These are phyloP conservation scores for Trichoderma sp. DNA, from an alignment of 2,329 filamentous ascomycete species.

Conservation along the genomic window DNA sequence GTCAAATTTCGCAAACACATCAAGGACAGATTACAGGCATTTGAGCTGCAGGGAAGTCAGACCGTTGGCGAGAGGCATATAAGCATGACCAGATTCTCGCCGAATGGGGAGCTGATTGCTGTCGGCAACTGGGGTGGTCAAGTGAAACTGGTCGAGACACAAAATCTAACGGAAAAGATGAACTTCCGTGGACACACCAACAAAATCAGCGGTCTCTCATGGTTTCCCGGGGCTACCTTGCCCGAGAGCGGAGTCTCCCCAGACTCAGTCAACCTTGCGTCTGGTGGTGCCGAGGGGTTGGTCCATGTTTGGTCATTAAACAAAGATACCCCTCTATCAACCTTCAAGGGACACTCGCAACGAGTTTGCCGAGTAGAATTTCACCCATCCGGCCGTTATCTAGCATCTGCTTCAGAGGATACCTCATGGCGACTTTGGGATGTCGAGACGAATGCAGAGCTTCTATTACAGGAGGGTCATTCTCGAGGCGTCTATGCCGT, in stretches of 20 bases:
- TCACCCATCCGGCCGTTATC: constrained; percentile 83
- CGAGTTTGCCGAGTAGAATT: constrained; percentile 92
- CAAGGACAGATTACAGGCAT: constrained; percentile 76
- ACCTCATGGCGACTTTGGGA: constrained; percentile 98
- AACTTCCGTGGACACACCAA: constrained; percentile 81
- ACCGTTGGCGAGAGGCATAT: constrained; percentile 87
- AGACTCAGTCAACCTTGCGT: constrained; percentile 78
- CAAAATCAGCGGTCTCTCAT: constrained; percentile 85
- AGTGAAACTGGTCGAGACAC: constrained; percentile 81
- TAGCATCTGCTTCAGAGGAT: constrained; percentile 92
- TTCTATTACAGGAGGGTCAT: constrained; percentile 90
- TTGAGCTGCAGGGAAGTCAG: constrained; percentile 91
- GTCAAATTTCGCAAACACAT: constrained; percentile 88
- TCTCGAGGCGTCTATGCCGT: constrained; percentile 89
- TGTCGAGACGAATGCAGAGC: constrained; percentile 76
- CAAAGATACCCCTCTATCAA: constrained; percentile 80
- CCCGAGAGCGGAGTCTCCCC: constrained; percentile 67
- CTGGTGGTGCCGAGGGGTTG: constrained; percentile 82
- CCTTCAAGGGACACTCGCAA: constrained; percentile 77
- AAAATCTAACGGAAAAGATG: constrained; percentile 73
- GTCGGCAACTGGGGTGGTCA: constrained; percentile 92
- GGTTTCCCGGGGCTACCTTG: constrained; percentile 81
- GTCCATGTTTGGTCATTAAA: constrained; percentile 88
- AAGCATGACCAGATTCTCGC: constrained; percentile 87
- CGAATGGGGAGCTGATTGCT: constrained; percentile 77